Conservation (phyloP, 2,329 filamentous ascomycete genomes). For the Escovopsis sp. region DNA sequence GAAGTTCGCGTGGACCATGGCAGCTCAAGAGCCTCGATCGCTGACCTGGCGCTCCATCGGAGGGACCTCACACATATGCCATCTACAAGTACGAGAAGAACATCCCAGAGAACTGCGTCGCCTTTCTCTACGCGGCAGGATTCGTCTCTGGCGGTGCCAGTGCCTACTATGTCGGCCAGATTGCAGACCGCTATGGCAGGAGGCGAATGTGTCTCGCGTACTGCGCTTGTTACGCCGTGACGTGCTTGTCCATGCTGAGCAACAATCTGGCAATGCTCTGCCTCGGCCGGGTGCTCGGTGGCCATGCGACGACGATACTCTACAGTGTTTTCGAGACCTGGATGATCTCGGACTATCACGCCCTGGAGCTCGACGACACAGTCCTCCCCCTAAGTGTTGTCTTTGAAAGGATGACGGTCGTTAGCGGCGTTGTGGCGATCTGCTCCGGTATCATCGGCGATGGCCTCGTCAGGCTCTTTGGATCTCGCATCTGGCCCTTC, state of each 20-base stretch:
- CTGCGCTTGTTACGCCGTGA: slow-evolving; percentile 35
- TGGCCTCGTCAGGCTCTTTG: slow-evolving; percentile 30
- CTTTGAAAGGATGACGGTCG: slow-evolving; percentile 36
- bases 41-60: neutral
- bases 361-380: slow-evolving; percentile 25
- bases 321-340: slow-evolving; percentile 46
- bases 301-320: slow-evolving; percentile 40
- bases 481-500: slow-evolving; percentile 39
- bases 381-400: slow-evolving; percentile 32
- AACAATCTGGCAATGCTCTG: slow-evolving; percentile 30
- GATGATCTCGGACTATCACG: slow-evolving; percentile 43
- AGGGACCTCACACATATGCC: slow-evolving; percentile 35
- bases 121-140: slow-evolving; percentile 29
- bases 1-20: neutral
- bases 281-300: slow-evolving; percentile 38
- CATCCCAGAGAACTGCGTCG: slow-evolving; percentile 29
- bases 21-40: neutral
- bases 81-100: slow-evolving; percentile 36
- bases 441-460: slow-evolving; percentile 37
- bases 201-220: slow-evolving; percentile 37
- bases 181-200: slow-evolving; percentile 32
- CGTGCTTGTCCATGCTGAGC: slow-evolving; percentile 36
- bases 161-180: slow-evolving; percentile 23
- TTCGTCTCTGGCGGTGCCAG: slow-evolving; percentile 35
- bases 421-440: slow-evolving; percentile 43